phyloP scores from a whole-genome alignment of 768 basidiomycete genomes.

The Kwoniella heveanensis region DNA sequence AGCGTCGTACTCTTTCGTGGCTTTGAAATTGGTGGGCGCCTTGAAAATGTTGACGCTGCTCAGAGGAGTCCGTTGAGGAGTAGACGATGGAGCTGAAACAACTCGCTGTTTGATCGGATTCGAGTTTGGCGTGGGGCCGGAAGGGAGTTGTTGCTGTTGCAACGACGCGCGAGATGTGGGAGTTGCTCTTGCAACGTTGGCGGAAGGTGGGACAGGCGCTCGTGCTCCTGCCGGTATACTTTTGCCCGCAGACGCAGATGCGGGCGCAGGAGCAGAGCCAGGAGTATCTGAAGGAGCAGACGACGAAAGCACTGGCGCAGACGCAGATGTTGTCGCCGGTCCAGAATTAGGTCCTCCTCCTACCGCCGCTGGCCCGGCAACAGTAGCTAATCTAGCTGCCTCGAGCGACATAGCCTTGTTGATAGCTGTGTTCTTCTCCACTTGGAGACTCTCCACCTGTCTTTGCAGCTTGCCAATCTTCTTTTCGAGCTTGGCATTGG shows the following conservation, averaged over 20 bases:
- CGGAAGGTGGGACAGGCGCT: too few relatives aligned
- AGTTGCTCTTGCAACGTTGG: too few relatives aligned
- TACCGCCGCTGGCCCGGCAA: too few relatives aligned
- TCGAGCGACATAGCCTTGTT: conserved; percentile 21
- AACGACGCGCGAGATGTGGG: background rate
- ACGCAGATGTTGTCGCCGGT: conserved; percentile 2
- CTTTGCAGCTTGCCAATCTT: conserved; percentile 43
- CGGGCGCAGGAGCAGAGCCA: background rate
- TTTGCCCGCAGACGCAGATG: background rate
- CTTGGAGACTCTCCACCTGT: conserved; percentile 29
- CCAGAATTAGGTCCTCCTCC: too few relatives aligned
- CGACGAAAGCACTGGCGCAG: background rate
- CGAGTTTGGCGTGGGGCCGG: conserved; percentile 1
- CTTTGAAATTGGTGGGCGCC: background rate
- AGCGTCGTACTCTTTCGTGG: background rate
- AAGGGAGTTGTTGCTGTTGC: background rate
- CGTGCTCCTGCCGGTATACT: too few relatives aligned
- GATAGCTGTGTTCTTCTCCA: conserved; percentile 36
- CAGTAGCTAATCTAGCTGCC: background rate
- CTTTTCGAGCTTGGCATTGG: conserved; percentile 50
- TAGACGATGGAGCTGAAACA: background rate
- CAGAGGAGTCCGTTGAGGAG: conserved; percentile 1
- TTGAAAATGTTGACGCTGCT: conserved; percentile 18
- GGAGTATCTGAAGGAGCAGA: background rate
- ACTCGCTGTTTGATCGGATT: background rate